A percentile compares a stretch with the other conserved stretches of the same genome.
Conservation (phyloP, 495 filamentous ascomycete genomes). For the Tuber microsphaerosporum region DNA sequence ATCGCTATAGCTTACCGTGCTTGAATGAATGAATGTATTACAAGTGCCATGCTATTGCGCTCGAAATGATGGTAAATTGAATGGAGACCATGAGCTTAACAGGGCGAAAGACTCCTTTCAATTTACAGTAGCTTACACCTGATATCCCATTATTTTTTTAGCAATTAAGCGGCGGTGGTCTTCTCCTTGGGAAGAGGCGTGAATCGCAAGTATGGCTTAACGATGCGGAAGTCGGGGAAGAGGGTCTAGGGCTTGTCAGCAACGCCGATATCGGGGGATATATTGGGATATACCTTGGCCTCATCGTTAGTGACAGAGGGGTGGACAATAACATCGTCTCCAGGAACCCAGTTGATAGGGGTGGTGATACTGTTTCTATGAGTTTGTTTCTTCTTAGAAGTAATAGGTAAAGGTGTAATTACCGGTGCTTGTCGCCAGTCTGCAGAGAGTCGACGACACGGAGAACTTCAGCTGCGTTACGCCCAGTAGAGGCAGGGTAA, state of each 20-base stretch:
- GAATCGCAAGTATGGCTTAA: slow-evolving; percentile 86
- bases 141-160: background rate
- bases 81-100: background rate
- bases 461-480: slow-evolving; percentile 92
- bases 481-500: slow-evolving; percentile 94
- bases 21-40: background rate
- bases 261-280: slow-evolving; percentile 10
- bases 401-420: background rate
- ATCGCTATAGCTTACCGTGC: background rate
- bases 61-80: background rate
- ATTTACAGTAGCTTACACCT: background rate
- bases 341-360: slow-evolving; percentile 83
- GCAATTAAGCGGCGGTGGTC: slow-evolving; percentile 41
- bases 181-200: slow-evolving; percentile 58
- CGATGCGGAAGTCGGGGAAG: slow-evolving; percentile 82
- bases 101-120: slow-evolving; percentile 9
- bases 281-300: slow-evolving; percentile 51
- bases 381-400: slow-evolving; percentile 9
- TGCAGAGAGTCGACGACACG: slow-evolving; percentile 93
- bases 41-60: background rate
- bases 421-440: slow-evolving; percentile 84
- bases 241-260: slow-evolving; percentile 48
- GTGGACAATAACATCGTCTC: slow-evolving; percentile 93
- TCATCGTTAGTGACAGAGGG: slow-evolving; percentile 78
- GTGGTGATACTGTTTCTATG: slow-evolving; percentile 61